phyloP scores from a whole-genome alignment of 345 rosid genomes.

The sweet orange (Citrus sinensis) region DNA sequence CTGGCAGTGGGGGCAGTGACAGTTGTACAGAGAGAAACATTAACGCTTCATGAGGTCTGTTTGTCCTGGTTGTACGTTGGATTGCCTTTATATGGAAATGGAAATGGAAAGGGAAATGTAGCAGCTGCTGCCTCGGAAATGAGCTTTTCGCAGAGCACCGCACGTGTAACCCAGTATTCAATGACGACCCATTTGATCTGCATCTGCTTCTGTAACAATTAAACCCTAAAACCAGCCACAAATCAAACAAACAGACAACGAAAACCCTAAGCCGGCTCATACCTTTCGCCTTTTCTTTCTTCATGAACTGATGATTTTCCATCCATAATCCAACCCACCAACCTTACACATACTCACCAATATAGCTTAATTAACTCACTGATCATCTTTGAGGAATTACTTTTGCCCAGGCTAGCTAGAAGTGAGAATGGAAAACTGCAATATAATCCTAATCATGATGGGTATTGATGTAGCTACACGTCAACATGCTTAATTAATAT shows the following conservation, averaged over 20 bases:
- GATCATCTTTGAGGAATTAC: neutral
- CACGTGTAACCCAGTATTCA: conserved; percentile 65
- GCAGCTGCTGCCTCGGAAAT: conserved; percentile 51
- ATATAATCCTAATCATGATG: too few relatives aligned
- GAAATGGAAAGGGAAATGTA: conserved; percentile 3
- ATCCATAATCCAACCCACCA: conserved; percentile 22
- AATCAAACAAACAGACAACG: conserved; percentile 22
- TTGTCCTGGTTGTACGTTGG: conserved; percentile 15
- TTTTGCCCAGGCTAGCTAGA: too few relatives aligned
- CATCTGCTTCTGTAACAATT: too few relatives aligned
- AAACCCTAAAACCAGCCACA: conserved; percentile 18
- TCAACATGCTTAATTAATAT: neutral
- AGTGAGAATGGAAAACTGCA: too few relatives aligned
- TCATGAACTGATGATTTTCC: conserved; percentile 32
- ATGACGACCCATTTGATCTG: neutral
- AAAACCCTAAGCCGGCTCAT: conserved; percentile 35
- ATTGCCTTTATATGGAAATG: conserved; percentile 25
- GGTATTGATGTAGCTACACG: too few relatives aligned
- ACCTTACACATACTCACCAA: neutral
- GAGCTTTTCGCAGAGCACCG: conserved; percentile 44
- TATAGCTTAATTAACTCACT: neutral
- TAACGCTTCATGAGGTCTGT: conserved; percentile 21
- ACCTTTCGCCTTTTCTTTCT: conserved; percentile 25
- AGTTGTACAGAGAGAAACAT: neutral
- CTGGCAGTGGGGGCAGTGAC: conserved; percentile 19